Conservation (phyloP, 2,329 filamentous ascomycete species). For the Neofusicoccum sp. region DNA sequence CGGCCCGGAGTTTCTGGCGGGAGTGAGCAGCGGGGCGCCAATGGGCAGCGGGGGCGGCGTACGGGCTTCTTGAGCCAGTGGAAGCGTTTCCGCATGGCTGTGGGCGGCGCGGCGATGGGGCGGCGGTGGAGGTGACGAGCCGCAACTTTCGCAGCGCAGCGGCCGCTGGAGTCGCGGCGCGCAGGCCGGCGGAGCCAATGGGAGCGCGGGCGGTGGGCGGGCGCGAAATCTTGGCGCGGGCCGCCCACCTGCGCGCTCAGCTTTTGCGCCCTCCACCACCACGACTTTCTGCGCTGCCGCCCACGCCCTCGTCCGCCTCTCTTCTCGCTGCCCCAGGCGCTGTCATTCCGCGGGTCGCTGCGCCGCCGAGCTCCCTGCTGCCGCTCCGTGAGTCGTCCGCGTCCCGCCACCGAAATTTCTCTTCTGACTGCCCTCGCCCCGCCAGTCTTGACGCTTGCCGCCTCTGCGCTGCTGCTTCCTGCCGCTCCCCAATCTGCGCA, state of each 20-base stretch:
- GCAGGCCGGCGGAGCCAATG: slow-evolving; percentile 2
- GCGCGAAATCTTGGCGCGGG: slow-evolving; percentile 9
- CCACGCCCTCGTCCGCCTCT: not conserved
- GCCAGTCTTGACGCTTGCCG: not conserved
- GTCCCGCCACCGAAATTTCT: slow-evolving; percentile 7
- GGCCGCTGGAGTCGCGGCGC: not conserved
- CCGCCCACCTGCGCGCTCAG: not conserved
- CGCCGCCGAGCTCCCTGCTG: not conserved
- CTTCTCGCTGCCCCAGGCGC: not conserved
- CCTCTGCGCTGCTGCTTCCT: not conserved
- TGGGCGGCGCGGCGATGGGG: not conserved
- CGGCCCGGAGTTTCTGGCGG: slow-evolving; percentile 81
- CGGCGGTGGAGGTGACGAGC: slow-evolving; percentile 1
- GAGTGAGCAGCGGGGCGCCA: not conserved
- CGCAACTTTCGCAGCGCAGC: slow-evolving; percentile 3
- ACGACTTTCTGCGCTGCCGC: not conserved
- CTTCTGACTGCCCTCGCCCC: slow-evolving; percentile 14
- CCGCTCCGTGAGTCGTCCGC: not conserved
- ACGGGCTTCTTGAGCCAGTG: slow-evolving; percentile 67
- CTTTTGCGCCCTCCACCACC: slow-evolving; percentile 1
- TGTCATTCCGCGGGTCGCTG: not conserved
- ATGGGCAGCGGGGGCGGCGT: slow-evolving; percentile 33
- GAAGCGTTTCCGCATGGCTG: slow-evolving; percentile 55
- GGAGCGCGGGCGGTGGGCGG: not conserved
- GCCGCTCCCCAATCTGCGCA: not conserved